These are phyloP conservation scores for Diplodia scrobiculata DNA, from an alignment of 2,329 filamentous ascomycete genomes.

Conservation along the genomic window DNA sequence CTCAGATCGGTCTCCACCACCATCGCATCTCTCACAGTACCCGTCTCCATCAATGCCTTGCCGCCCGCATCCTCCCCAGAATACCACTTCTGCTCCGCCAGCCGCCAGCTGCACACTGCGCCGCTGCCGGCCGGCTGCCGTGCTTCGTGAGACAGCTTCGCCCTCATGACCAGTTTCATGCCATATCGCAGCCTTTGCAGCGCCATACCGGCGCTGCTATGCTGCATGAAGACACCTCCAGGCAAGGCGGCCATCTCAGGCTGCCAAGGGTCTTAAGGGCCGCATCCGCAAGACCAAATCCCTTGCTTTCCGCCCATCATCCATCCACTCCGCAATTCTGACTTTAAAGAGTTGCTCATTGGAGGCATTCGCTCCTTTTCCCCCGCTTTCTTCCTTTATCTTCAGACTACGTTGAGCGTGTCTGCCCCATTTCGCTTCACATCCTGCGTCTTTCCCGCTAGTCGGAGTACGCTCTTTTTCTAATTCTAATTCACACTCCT, in stretches of 20 bases:
- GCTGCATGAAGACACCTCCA: constrained; percentile 29
- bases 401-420: constrained; percentile 48
- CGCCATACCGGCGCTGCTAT: constrained; percentile 37
- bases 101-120: background rate
- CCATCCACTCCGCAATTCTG: constrained; percentile 25
- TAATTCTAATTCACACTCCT: constrained; percentile 11
- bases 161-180: constrained; percentile 48
- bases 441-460: constrained; percentile 38
- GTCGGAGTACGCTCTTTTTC: constrained; percentile 43
- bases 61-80: constrained; percentile 37
- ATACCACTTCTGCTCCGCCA: constrained; percentile 12
- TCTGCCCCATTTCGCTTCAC: constrained; percentile 38
- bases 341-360: constrained; percentile 27
- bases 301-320: background rate
- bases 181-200: constrained; percentile 37
- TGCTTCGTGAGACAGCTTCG: constrained; percentile 43
- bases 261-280: constrained; percentile 43
- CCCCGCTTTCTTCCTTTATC: constrained; percentile 39
- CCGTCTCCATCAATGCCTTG: constrained; percentile 38
- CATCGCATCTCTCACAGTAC: constrained; percentile 39
- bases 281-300: constrained; percentile 1
- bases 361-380: constrained; percentile 44
- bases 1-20: constrained; percentile 35
- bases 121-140: constrained; percentile 21
- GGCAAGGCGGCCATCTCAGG: background rate